phyloP scores from a whole-genome alignment of 1,284 basidiomycete genomes.

The Cryptococcus sp. region DNA sequence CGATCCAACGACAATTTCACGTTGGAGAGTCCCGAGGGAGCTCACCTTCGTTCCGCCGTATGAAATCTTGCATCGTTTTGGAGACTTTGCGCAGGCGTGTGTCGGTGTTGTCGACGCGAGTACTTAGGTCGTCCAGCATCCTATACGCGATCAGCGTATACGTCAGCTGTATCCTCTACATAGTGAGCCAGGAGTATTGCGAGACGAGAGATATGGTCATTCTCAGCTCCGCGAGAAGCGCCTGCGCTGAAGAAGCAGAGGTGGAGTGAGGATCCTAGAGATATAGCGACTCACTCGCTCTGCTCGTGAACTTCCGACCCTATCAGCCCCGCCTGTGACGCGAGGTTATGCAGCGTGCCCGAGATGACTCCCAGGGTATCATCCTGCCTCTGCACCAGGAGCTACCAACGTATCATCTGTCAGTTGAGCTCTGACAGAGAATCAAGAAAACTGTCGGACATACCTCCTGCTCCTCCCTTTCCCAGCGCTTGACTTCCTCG shows the following conservation, averaged over 20 bases:
- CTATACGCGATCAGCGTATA: conserved; percentile 52
- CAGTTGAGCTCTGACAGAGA: neutral
- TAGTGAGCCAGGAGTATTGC: too few relatives aligned
- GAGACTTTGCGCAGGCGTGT: conserved; percentile 70
- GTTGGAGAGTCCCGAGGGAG: neutral
- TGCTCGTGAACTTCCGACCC: conserved; percentile 85
- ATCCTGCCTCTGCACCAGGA: conserved; percentile 83
- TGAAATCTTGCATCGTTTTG: conserved; percentile 73
- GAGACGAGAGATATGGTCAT: neutral
- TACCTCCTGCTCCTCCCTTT: conserved; percentile 78
- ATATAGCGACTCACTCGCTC: conserved; percentile 65
- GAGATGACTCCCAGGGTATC: conserved; percentile 79
- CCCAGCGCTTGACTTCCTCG: conserved; percentile 64
- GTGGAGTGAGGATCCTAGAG: neutral
- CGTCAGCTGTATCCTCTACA: neutral
- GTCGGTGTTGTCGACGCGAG: conserved; percentile 71
- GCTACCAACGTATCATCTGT: conserved; percentile 54
- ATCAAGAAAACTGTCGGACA: neutral
- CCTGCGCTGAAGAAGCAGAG: neutral
- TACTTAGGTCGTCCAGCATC: conserved; percentile 79
- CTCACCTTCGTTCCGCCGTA: conserved; percentile 77
- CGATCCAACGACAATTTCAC: neutral
- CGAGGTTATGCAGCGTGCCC: conserved; percentile 75
- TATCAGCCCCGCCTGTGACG: conserved; percentile 86
- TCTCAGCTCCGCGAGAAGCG: too few relatives aligned